Conservation (phyloP, 768 basidiomycete species). For the Gymnopilus junonius region DNA sequence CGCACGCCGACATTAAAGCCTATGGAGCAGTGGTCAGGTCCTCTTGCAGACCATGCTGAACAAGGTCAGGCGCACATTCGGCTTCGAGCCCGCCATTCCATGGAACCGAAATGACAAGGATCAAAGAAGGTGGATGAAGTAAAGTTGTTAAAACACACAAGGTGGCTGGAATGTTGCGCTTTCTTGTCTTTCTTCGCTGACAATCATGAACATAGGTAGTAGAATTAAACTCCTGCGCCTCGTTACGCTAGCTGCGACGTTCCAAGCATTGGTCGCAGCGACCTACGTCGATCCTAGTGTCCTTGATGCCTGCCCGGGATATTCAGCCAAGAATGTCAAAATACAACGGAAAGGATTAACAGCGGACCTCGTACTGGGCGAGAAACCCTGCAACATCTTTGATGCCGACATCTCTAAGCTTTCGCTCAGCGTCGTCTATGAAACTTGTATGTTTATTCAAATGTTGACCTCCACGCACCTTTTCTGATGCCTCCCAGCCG, state of each 20-base stretch:
- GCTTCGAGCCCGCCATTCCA: background rate
- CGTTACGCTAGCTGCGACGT: background rate
- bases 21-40: background rate
- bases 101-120: background rate
- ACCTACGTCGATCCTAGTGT: conserved; percentile 34
- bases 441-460: conserved; percentile 45
- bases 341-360: conserved; percentile 43
- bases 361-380: conserved; percentile 57
- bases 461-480: conserved; percentile 11
- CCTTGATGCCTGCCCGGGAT: conserved; percentile 66
- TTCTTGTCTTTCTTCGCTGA: background rate
- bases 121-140: conserved; percentile 1
- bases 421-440: conserved; percentile 56
- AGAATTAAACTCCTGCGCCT: background rate
- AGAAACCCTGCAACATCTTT: conserved; percentile 60
- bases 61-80: background rate
- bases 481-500: conserved; percentile 34
- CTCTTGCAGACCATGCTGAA: background rate
- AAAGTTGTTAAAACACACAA: background rate
- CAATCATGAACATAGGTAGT: background rate
- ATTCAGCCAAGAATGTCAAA: conserved; percentile 52
- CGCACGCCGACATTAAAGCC: background rate
- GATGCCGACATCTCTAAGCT: conserved; percentile 56
- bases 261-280: background rate
- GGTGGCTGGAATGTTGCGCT: background rate